Percentiles rank a stretch among this genome's conserved stretches.
phyloP scores from a whole-genome alignment of 2,329 filamentous ascomycete species.

The Fusarium agapanthi region DNA sequence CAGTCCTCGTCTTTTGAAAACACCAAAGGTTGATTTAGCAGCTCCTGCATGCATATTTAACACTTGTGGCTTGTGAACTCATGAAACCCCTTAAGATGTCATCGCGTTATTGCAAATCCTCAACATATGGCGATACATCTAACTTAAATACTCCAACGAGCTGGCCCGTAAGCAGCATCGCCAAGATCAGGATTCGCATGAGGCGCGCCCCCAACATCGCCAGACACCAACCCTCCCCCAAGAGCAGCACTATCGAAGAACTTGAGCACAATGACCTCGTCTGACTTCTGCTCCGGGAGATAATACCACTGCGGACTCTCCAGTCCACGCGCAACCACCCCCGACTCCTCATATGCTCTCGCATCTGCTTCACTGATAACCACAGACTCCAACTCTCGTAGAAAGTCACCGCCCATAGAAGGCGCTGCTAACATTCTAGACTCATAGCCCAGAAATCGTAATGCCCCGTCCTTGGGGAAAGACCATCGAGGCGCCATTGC shows the following conservation, averaged over 20 bases:
- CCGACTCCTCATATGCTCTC: neutral
- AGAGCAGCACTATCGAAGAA: neutral
- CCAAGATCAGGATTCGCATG: neutral
- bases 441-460: neutral
- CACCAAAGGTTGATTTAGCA: neutral
- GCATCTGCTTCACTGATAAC: neutral
- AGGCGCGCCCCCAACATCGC: neutral
- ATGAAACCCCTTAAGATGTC: neutral
- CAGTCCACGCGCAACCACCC: neutral
- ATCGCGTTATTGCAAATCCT: accelerated
- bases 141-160: neutral
- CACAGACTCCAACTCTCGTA: neutral
- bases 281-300: neutral
- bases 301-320: neutral
- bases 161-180: neutral
- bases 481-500: neutral
- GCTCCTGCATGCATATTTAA: neutral
- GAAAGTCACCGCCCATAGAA: neutral
- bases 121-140: neutral
- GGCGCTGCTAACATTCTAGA: neutral
- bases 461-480: neutral
- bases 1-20: neutral
- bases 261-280: neutral
- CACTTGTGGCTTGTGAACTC: neutral
- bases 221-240: neutral